These are phyloP conservation scores for Kwoniella botswanensis DNA, from an alignment of 768 basidiomycete species.

Conservation along the genomic window DNA sequence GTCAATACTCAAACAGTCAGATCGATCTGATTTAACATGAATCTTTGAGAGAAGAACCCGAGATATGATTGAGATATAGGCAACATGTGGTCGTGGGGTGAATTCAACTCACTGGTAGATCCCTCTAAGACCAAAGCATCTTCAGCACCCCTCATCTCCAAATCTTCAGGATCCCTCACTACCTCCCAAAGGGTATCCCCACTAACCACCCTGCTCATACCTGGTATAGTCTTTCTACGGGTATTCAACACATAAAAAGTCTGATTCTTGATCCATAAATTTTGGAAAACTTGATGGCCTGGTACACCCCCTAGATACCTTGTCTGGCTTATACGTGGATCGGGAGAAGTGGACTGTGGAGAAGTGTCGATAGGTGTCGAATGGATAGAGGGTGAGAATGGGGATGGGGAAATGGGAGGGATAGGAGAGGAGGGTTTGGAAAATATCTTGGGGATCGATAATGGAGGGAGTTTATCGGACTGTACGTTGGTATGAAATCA, in stretches of 20 bases:
- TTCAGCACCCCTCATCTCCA: background rate
- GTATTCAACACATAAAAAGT: constrained; percentile 14
- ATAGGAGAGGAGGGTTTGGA: constrained; percentile 5
- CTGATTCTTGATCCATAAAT: constrained; percentile 23
- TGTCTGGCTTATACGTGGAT: constrained; percentile 14
- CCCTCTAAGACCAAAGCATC: constrained; percentile 15
- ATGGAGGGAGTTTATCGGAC: constrained; percentile 6
- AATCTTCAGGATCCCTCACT: constrained; percentile 5
- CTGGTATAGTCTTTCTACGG: constrained; percentile 13
- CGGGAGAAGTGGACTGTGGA: constrained; percentile 6
- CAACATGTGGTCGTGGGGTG: too few relatives aligned
- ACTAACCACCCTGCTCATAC: constrained; percentile 18
- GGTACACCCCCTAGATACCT: constrained; percentile 25
- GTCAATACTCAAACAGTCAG: too few relatives aligned
- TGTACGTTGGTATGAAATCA: background rate
- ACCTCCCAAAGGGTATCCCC: constrained; percentile 17
- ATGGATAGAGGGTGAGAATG: constrained; percentile 7
- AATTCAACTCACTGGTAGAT: constrained; percentile 20
- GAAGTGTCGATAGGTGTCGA: constrained; percentile 1
- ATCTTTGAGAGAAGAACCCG: too few relatives aligned
- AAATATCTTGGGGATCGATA: constrained; percentile 1
- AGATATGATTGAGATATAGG: too few relatives aligned
- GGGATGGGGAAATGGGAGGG: background rate
- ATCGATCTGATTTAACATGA: too few relatives aligned
- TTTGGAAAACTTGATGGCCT: constrained; percentile 22